phyloP scores from a whole-genome alignment of 192 early-diverging fungal genomes.

The Backusella liffmaniae region DNA sequence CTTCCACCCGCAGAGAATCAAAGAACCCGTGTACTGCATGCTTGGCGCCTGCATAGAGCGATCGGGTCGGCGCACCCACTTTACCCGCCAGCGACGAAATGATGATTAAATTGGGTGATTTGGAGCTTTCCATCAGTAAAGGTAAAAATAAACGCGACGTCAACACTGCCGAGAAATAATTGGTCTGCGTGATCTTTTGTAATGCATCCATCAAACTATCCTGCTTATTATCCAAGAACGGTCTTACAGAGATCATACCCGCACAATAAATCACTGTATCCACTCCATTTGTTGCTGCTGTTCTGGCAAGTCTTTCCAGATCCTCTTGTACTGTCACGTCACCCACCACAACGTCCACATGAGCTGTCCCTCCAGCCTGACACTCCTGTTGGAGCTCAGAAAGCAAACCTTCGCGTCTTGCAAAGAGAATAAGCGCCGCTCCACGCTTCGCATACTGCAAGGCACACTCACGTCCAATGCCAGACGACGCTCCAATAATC shows the following conservation, averaged over 20 bases:
- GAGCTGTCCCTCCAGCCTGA: slow-evolving; percentile 13
- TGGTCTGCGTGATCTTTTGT: slow-evolving; percentile 53
- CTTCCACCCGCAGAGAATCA: slow-evolving; percentile 76
- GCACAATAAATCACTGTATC: slow-evolving; percentile 80
- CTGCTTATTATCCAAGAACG: slow-evolving; percentile 49
- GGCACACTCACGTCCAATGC: slow-evolving; percentile 71
- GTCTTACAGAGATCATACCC: slow-evolving; percentile 71
- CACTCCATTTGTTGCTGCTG: slow-evolving; percentile 31
- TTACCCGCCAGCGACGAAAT: slow-evolving; percentile 76
- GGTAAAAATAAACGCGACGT: slow-evolving; percentile 57
- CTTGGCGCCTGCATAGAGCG: slow-evolving; percentile 78
- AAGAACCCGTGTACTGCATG: slow-evolving; percentile 85
- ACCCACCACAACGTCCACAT: slow-evolving; percentile 40
- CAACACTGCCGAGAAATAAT: slow-evolving; percentile 54
- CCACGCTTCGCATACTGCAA: slow-evolving; percentile 64
- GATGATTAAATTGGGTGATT: slow-evolving; percentile 58
- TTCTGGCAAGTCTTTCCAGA: slow-evolving; percentile 39
- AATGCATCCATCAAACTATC: slow-evolving; percentile 34
- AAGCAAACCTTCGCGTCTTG: slow-evolving; percentile 56
- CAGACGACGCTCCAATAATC: slow-evolving; percentile 77
- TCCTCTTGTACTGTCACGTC: slow-evolving; percentile 60
- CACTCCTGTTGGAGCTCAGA: slow-evolving; percentile 49
- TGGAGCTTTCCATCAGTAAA: slow-evolving; percentile 43
- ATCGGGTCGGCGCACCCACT: slow-evolving; percentile 72
- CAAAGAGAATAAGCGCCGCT: slow-evolving; percentile 62